A percentile compares a stretch with the other conserved stretches of the same genome.
Evolutionary conservation across 2,329 filamentous ascomycete species (phyloP).

Genomic region (Aspergillus uvarum): DNA sequence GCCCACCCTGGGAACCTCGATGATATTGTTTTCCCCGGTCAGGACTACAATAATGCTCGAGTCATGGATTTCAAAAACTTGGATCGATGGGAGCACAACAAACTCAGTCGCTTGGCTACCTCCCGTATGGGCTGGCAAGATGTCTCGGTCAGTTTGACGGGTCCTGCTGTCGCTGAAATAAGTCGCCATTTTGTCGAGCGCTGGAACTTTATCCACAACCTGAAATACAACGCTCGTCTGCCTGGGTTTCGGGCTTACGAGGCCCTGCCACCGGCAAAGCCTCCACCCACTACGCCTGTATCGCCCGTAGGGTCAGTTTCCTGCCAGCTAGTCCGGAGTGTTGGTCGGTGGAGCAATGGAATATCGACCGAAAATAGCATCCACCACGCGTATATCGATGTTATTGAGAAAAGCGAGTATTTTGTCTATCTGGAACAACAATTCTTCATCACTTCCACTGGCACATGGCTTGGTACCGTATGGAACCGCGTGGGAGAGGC

Average conservation of each 20-base stretch:
- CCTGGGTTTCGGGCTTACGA: too few relatives aligned
- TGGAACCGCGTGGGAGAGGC: constrained; percentile 87
- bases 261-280: too few relatives aligned
- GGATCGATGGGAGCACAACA: constrained; percentile 77
- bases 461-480: constrained; percentile 82
- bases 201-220: constrained; percentile 87
- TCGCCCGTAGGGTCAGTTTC: constrained; percentile 36
- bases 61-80: constrained; percentile 81
- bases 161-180: constrained; percentile 73
- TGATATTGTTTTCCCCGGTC: constrained; percentile 77
- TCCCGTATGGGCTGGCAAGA: constrained; percentile 94
- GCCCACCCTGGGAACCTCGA: constrained; percentile 76
- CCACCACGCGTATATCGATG: constrained; percentile 75
- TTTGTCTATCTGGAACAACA: constrained; percentile 98
- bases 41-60: constrained; percentile 88
- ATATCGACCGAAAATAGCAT: constrained; percentile 82
- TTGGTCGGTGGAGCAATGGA: constrained; percentile 94
- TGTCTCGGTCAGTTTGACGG: constrained; percentile 72
- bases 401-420: constrained; percentile 84
- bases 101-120: constrained; percentile 74
- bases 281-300: too few relatives aligned
- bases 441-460: constrained; percentile 95
- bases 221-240: constrained; percentile 68
- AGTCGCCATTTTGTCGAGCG: constrained; percentile 76
- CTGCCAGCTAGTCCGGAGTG: constrained; percentile 66